A percentile compares a stretch with the other conserved stretches of the same genome.
Evolutionary conservation across 106 monocot species (phyloP).

Genomic region (Narthecium ossifragum): DNA sequence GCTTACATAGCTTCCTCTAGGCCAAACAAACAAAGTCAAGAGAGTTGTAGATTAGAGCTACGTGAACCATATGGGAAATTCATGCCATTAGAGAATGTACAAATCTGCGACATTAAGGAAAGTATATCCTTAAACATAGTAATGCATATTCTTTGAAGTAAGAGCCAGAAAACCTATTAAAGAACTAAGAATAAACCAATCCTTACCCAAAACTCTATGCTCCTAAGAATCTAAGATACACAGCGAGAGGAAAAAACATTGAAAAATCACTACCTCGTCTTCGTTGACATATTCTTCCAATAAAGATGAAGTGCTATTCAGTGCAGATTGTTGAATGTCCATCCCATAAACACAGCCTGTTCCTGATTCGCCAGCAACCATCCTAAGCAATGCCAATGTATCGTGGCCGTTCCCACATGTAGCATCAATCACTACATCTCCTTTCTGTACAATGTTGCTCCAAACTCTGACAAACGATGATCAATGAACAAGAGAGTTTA

Average conservation of each 20-base stretch:
- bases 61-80: background rate
- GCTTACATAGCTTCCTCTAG: conserved; percentile 61
- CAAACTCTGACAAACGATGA: conserved; percentile 59
- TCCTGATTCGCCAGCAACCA: conserved; percentile 62
- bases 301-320: conserved; percentile 62
- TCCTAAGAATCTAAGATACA: background rate
- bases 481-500: too few species aligned
- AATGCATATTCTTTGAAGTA: background rate
- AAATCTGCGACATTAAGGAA: background rate
- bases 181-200: background rate
- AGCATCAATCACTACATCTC: conserved; percentile 84
- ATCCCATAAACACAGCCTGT: conserved; percentile 78
- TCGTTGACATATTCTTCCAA: conserved; percentile 32
- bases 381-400: conserved; percentile 78
- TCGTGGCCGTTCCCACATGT: conserved; percentile 98
- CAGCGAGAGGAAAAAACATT: background rate
- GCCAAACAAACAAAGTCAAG: background rate
- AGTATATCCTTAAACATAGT: background rate
- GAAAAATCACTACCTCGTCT: conserved; percentile 34
- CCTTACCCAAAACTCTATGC: background rate
- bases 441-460: conserved; percentile 60
- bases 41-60: background rate
- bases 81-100: background rate
- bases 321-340: conserved; percentile 70
- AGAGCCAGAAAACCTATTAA: background rate